Percentiles rank a stretch among this genome's conserved stretches.
Evolutionary conservation across 2,329 filamentous ascomycete species (phyloP).

Genomic region (Clarireedia monteithiana): DNA sequence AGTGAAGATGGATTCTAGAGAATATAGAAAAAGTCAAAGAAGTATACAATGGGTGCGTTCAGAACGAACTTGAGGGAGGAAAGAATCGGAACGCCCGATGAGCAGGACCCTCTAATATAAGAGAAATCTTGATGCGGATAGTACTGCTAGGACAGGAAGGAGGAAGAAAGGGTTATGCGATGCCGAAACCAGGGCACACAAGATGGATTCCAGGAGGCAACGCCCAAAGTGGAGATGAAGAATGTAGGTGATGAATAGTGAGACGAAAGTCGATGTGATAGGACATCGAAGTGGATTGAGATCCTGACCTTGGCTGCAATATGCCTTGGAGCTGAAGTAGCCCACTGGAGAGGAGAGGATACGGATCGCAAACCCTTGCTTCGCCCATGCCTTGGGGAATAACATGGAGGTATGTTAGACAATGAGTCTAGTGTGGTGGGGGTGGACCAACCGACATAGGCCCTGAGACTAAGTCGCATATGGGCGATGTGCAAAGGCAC

Average conservation of each 20-base stretch:
- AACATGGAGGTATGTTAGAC: not conserved
- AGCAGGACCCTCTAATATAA: constrained; percentile 1
- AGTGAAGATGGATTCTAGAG: not conserved
- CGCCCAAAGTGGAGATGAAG: constrained; percentile 6
- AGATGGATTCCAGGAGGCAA: constrained; percentile 1
- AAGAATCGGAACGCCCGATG: not conserved
- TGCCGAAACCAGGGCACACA: constrained; percentile 5
- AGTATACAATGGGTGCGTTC: not conserved
- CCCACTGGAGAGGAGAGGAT: constrained; percentile 1
- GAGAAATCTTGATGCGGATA: not conserved
- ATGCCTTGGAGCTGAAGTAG: constrained; percentile 2
- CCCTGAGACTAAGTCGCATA: not conserved
- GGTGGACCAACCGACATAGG: constrained; percentile 1
- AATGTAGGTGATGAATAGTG: constrained; percentile 3
- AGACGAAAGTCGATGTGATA: constrained; percentile 6
- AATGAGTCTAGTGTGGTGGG: not conserved
- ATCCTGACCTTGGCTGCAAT: not conserved
- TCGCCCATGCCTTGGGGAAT: not conserved
- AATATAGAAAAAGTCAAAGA: not conserved
- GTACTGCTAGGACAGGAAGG: constrained; percentile 6
- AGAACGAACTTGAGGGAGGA: not conserved
- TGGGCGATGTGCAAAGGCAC: not conserved
- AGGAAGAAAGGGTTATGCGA: constrained; percentile 1
- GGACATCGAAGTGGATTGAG: constrained; percentile 4
- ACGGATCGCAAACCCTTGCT: constrained; percentile 2